A percentile compares a stretch with the other conserved stretches of the same genome.
Conservation (phyloP, 2,329 filamentous ascomycete species). For the Cercospora sesami region DNA sequence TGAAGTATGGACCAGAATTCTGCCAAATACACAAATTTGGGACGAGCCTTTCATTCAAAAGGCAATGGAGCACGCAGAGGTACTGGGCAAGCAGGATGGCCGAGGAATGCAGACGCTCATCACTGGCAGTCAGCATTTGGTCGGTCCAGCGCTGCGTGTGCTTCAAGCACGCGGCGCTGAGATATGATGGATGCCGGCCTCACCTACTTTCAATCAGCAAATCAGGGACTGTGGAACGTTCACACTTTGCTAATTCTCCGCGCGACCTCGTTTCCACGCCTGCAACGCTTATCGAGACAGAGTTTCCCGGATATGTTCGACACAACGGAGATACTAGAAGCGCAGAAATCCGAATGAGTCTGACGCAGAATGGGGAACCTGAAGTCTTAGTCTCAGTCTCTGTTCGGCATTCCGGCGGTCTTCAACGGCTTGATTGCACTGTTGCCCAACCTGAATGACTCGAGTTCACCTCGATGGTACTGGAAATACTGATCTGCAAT, state of each 20-base stretch:
- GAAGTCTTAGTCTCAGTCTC: background rate
- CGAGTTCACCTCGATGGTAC: background rate
- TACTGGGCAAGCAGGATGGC: background rate
- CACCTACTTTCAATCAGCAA: background rate
- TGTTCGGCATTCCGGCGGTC: background rate
- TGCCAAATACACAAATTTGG: slow-evolving; percentile 10
- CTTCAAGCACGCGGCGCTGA: background rate
- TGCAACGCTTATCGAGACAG: background rate
- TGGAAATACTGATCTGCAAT: background rate
- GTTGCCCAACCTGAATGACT: background rate
- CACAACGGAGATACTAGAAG: background rate
- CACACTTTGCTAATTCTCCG: background rate
- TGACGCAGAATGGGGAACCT: background rate
- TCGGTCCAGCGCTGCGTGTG: slow-evolving; percentile 20
- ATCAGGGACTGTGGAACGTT: background rate
- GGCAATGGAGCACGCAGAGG: slow-evolving; percentile 16
- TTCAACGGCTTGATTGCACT: background rate
- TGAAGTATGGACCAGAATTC: slow-evolving; percentile 10
- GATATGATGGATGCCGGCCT: background rate
- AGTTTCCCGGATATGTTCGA: background rate
- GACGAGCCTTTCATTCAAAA: slow-evolving; percentile 24
- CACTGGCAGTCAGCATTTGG: slow-evolving; percentile 27
- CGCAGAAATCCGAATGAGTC: background rate
- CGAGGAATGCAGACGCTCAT: slow-evolving; percentile 18
- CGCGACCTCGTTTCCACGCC: background rate